Evolutionary conservation across 805 yeast genomes (phyloP), one percentile per base, ranked within the genome.

Genomic region (Blastobotrys americana): DNA sequence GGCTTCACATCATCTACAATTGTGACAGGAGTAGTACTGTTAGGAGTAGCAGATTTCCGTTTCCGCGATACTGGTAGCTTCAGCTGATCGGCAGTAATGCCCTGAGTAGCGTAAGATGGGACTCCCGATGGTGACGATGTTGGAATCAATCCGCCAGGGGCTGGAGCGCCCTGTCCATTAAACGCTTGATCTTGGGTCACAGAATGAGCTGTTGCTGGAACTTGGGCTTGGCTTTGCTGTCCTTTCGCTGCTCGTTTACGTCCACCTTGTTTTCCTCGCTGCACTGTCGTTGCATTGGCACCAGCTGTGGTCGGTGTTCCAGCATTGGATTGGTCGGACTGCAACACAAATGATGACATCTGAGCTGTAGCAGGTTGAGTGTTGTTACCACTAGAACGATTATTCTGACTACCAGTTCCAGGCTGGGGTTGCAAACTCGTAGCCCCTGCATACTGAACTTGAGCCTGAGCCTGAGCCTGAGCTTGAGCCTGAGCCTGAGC

Each of bases 81-180:
- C 37, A 56, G 49, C 47, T 56, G 60, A 31, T 56, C 60, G 2
- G 55, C 43, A 4, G 56, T 56, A 6, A 56, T 27, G 6, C 52
- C 54, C 10, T 51, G 52, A 38, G 48, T 50, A 3, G 44, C 55
- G 45, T 56, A 54, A 3, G 52, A 42, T 1, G 57, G 51, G 19
- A 53, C 54, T 5, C 52, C 56, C 9, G 56, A 48, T 3, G 58
- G 58, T 1, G 58, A 48, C 20, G 31, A 25, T 8, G 31, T 41
- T 28, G 27, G 23, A 45, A 39, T 34, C 34, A 36, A 37, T 20
- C 45, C 42, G 1, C 42, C n/a, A n/a, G n/a, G n/a, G n/a, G n/a
- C n/a, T n/a, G n/a, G n/a, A n/a, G n/a, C n/a, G n/a, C n/a, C n/a
- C n/a, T n/a, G n/a, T n/a, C n/a, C n/a, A n/a, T n/a, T n/a, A n/a